Base-by-base conservation (phyloP, 805 yeast genomes). In the Lachancea lanzarotensis region DNA sequence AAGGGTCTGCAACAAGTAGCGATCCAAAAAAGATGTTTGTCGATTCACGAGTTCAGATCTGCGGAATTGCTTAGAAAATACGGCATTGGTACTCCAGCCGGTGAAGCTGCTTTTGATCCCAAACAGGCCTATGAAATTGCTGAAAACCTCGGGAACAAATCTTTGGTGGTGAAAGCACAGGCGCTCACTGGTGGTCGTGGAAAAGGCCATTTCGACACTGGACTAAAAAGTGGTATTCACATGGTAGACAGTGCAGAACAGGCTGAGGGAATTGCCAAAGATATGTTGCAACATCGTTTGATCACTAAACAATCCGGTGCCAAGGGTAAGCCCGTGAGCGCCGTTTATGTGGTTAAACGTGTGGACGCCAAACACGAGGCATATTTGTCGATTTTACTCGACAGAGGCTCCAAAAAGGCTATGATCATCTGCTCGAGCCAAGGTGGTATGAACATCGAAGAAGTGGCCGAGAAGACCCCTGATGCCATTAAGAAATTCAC, bases 391-490 rank as follows among this genome's bases (percentile, higher is more conserved):
- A 88, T 93, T 56, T 76, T 93, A 57, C 79, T 90, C 84, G 98
- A 93, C 76, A 88, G 99, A 74, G 78, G 81, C 56, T 78, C 83
- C 55, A 95, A 90, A 71, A 74, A 78, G 56, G 96, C 98, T 49
- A 75, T 93, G 72, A 85, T 93, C 63, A 96, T 93, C 53, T 96
- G 96, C 41, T 89, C 97, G 29, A 75, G 95, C 52, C 93, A 93
- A 73, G 99, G 99, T 74, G 99, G 99, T 75, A 90, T 93, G 95
- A 96, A 93, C 73, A 93, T 93, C 63, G 99, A 93, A 76, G 96
- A 95, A 67, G 98, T 93, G 57, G 99, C 98, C 50, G 82, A 82
- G 56, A 80, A 76, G 58, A 82, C 79, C 68, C 99, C 99, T 44
- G 79, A 78, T 46, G 95, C 95, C 56, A 93, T 93, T 73, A 83